These are phyloP conservation scores for Strobilomyces dryophilus DNA, from an alignment of 768 basidiomycete species.

Conservation along the genomic window DNA sequence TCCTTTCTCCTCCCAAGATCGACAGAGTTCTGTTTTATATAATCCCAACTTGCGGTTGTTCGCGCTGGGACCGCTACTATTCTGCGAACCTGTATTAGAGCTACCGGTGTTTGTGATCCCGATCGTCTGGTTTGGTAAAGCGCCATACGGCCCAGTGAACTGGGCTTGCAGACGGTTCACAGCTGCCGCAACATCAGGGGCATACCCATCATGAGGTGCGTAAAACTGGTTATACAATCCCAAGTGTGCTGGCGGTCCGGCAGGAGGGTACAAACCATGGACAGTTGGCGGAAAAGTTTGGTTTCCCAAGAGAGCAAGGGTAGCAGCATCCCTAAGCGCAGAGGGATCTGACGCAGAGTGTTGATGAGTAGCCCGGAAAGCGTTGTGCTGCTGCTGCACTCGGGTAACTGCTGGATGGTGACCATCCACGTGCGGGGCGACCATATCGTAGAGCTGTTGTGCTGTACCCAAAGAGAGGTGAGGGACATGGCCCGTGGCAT, in stretches of 20 bases:
- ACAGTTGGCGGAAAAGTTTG: conserved; percentile 48
- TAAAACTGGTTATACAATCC: conserved; percentile 76
- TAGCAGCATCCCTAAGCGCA: conserved; percentile 63
- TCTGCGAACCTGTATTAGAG: conserved; percentile 25
- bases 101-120: conserved; percentile 40
- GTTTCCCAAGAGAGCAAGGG: conserved; percentile 58
- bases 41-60: conserved; percentile 89
- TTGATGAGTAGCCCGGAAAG: conserved; percentile 71
- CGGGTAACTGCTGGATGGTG: conserved; percentile 66
- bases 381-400: conserved; percentile 75
- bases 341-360: conserved; percentile 84
- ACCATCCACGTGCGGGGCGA: conserved; percentile 48
- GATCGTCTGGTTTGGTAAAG: conserved; percentile 41
- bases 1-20: conserved; percentile 92
- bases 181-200: conserved; percentile 52
- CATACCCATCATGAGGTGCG: conserved; percentile 53
- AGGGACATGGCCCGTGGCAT: conserved; percentile 52
- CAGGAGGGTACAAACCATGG: conserved; percentile 50
- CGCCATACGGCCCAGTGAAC: conserved; percentile 52
- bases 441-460: conserved; percentile 80
- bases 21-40: conserved; percentile 88
- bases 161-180: conserved; percentile 58
- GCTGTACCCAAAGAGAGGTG: conserved; percentile 70
- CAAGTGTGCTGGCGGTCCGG: conserved; percentile 42
- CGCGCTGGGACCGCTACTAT: conserved; percentile 69